Evolutionary conservation across 1,284 basidiomycete species (phyloP).

Genomic region (Apiotrichum brassicae): DNA sequence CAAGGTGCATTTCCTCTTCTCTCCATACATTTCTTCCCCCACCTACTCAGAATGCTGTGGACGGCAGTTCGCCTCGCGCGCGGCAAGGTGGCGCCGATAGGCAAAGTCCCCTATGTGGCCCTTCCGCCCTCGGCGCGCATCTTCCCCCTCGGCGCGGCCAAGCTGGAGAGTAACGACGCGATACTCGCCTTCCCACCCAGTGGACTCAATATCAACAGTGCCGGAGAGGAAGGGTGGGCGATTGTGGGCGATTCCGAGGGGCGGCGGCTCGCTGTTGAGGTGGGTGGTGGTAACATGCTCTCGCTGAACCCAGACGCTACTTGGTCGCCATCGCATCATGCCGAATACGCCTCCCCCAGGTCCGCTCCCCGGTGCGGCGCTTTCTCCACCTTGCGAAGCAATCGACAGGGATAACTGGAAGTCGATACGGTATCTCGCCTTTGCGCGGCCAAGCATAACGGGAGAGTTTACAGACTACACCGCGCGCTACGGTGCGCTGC

Average conservation of each 20-base stretch:
- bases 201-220: constrained; percentile 55
- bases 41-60: not conserved
- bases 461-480: constrained; percentile 87
- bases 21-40: too few species aligned
- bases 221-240: constrained; percentile 60
- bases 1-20: too few species aligned
- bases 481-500: constrained; percentile 76
- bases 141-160: constrained; percentile 30
- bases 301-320: constrained; percentile 53
- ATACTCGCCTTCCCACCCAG: constrained; percentile 50
- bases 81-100: not conserved
- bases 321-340: constrained; percentile 61
- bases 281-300: constrained; percentile 31
- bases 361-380: constrained; percentile 59
- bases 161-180: constrained; percentile 17
- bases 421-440: constrained; percentile 62
- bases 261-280: constrained; percentile 59
- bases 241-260: constrained; percentile 55
- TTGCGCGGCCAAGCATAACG: constrained; percentile 59
- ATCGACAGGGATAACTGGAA: constrained; percentile 20
- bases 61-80: not conserved
- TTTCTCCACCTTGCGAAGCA: constrained; percentile 9
- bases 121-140: constrained; percentile 31
- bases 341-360: constrained; percentile 58
- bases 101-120: constrained; percentile 15